Evolutionary conservation across 805 yeast genomes (phyloP).

Genomic region (Cyberlindnera xylosilytica): DNA sequence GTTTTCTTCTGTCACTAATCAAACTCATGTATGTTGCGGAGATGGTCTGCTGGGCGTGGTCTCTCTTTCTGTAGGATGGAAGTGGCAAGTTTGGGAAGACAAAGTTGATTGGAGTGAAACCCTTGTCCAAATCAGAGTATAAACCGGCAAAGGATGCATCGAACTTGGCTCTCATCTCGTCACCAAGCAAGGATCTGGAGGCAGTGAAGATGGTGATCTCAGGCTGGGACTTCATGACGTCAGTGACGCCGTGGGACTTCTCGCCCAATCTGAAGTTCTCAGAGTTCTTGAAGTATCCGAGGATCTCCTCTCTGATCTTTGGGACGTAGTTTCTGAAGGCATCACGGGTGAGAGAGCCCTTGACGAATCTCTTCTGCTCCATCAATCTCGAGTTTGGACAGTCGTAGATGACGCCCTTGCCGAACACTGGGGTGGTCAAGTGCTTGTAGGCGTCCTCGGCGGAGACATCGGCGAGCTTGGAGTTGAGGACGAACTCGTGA

Average conservation of each 20-base stretch:
- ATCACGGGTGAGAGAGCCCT: constrained; percentile 81
- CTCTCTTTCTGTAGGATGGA: constrained; percentile 81
- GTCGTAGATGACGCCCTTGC: constrained; percentile 96
- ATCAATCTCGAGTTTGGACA: constrained; percentile 90
- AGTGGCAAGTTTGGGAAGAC: constrained; percentile 93
- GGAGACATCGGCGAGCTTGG: constrained; percentile 82
- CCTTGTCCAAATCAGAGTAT: constrained; percentile 91
- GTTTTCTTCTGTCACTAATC: constrained; percentile 67
- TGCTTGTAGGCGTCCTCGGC: constrained; percentile 97
- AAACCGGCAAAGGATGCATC: constrained; percentile 80
- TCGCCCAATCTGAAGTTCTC: constrained; percentile 42
- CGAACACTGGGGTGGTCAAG: constrained; percentile 98
- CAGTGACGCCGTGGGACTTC: constrained; percentile 45
- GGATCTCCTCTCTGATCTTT: constrained; percentile 73
- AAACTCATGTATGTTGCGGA: constrained; percentile 77
- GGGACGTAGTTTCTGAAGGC: constrained; percentile 88
- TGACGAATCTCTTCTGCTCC: constrained; percentile 98
- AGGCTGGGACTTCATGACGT: constrained; percentile 83
- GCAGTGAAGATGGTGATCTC: constrained; percentile 97
- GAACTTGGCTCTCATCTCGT: constrained; percentile 82
- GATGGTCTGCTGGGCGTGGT: constrained; percentile 80
- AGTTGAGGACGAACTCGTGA: constrained; percentile 92
- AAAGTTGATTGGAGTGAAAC: constrained; percentile 93
- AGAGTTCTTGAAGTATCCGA: constrained; percentile 57
- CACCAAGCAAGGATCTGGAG: constrained; percentile 85